Percentiles rank a stretch among this genome's conserved stretches.
These are phyloP conservation scores for Lipomyces japonicus DNA, from an alignment of 805 yeast genomes.

Conservation along the genomic window DNA sequence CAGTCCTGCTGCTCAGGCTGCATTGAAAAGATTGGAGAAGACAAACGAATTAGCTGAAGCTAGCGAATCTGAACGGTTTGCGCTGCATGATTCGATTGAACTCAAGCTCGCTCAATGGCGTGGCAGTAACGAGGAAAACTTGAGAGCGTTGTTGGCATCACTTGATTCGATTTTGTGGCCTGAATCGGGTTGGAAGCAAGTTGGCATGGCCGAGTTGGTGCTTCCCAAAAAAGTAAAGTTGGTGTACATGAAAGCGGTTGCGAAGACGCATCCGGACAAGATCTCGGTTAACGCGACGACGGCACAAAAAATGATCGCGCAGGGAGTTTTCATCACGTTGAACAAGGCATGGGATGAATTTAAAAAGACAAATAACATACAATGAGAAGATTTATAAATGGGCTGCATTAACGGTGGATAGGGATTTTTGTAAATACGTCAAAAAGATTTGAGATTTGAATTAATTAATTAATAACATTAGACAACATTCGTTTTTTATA, in stretches of 20 bases:
- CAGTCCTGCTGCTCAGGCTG: constrained; percentile 39
- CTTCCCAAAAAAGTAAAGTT: constrained; percentile 86
- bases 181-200: constrained; percentile 60
- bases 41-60: constrained; percentile 46
- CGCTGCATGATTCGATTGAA: constrained; percentile 61
- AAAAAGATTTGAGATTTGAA: no score
- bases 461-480: no score
- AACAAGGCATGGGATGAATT: constrained; percentile 90
- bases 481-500: no score
- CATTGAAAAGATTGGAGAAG: constrained; percentile 50
- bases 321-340: constrained; percentile 74
- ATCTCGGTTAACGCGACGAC: constrained; percentile 53
- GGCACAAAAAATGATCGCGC: constrained; percentile 79
- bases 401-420: no score
- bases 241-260: constrained; percentile 74
- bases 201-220: constrained; percentile 70
- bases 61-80: constrained; percentile 55
- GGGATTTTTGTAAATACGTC: no score
- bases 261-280: constrained; percentile 82
- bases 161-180: constrained; percentile 68
- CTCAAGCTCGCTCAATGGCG: constrained; percentile 59
- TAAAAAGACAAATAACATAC: constrained; percentile 53
- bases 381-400: no score
- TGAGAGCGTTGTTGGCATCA: constrained; percentile 71
- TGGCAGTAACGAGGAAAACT: constrained; percentile 70